phyloP scores from a whole-genome alignment of 495 filamentous ascomycete genomes.

The Extremus antarcticus region DNA sequence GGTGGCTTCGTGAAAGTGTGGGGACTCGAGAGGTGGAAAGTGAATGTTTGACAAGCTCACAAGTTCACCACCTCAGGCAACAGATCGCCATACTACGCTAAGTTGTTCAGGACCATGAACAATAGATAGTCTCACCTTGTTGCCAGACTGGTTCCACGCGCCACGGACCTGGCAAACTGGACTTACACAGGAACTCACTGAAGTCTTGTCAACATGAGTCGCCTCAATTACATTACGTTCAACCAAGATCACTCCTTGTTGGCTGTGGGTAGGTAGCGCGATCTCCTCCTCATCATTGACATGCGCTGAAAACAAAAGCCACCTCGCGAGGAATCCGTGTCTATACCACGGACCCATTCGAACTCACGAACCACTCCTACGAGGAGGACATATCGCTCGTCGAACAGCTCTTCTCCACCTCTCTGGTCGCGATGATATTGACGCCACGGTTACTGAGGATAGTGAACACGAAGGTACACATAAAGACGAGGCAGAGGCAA shows the following conservation, averaged over 20 bases:
- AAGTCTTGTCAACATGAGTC: slow-evolving; percentile 34
- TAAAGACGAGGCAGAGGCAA: background rate
- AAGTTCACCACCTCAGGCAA: no score
- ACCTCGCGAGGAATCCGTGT: slow-evolving; percentile 88
- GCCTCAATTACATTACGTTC: slow-evolving; percentile 96
- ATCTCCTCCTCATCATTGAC: background rate
- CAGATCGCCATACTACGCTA: no score
- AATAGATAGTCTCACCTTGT: no score
- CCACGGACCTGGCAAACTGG: background rate
- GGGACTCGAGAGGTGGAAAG: no score
- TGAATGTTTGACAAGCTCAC: no score
- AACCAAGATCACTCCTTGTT: slow-evolving; percentile 98
- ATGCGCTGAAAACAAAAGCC: no score
- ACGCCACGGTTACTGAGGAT: slow-evolving; percentile 86
- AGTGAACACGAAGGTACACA: slow-evolving; percentile 85
- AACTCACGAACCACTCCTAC: slow-evolving; percentile 82
- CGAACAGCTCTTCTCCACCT: slow-evolving; percentile 98
- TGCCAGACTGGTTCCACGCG: no score
- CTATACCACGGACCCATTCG: slow-evolving; percentile 91
- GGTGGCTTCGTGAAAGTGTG: no score
- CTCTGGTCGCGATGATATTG: slow-evolving; percentile 83
- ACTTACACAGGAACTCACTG: background rate
- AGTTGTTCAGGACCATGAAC: no score
- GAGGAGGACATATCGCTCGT: slow-evolving; percentile 89
- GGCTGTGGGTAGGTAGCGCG: slow-evolving; percentile 61